Evolutionary conservation across 2,329 filamentous ascomycete genomes (phyloP), one percentile per base, ranked within the genome.

Genomic region (Trichoderma sp.): DNA sequence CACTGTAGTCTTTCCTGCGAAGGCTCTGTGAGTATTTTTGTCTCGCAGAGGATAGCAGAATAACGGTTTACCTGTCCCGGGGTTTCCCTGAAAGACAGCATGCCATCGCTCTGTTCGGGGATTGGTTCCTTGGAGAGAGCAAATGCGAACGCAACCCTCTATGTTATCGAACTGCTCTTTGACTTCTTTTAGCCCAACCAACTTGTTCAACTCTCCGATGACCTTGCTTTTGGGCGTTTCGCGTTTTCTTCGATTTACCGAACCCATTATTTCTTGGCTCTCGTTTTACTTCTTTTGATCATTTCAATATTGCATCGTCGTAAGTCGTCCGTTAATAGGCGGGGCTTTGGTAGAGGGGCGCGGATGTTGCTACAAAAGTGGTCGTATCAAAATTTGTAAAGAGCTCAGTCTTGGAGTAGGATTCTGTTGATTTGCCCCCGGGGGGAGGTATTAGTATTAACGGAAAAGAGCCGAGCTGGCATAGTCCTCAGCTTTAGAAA

Each of bases 81-180:
- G 37, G 19, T 67, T 67, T 29, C 64, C 64, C 13, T 56, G 35
- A 6, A 65, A 56, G 5, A 57, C 62, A 11, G 52, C 37, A 33
- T 65, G 62, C 35, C 27, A 47, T 10, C 60, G 62, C 10, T 56
- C 62, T 57, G 52, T 24, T 24, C 52, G 16, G 4, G 19, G 24
- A n/a, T 56, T 57, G 4, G 62, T 43, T 47, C 37, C 52, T n/a
- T 65, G 52, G 13, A 29, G 19, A 33, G 11, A 43, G 27, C 35
- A 47, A 13, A 65, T 40, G 40, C 35, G 52, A 33, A 47, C 8
- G 10, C 52, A 56, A 7, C 19, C 43, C 10, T 65, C 52, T 14
- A 65, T 65, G 6, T 57, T 55, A 27, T 57, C 52, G 13, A 57
- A 43, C 19, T 56, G 62, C 1, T 57, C 33, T 31, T 57, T 65